A percentile compares a stretch with the other conserved stretches of the same genome.
Evolutionary conservation across 163 green algal species (phyloP).

Genomic region (Chlorella variabilis): DNA sequence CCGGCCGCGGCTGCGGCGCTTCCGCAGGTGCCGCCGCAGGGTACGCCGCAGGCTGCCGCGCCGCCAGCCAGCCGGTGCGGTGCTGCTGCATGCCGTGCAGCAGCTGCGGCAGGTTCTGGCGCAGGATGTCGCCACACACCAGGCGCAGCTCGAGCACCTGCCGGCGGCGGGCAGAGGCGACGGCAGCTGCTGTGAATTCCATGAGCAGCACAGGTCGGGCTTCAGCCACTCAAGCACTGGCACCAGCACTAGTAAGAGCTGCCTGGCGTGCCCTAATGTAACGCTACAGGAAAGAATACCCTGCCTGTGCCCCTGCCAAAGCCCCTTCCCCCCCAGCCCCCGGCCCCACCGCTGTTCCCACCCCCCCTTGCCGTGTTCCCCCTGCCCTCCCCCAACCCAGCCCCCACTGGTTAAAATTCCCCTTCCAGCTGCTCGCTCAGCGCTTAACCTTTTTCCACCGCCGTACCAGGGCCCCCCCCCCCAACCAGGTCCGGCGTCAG

Average conservation of each 20-base stretch:
- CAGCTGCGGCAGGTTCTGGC: conserved; percentile 54
- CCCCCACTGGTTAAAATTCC: conserved; percentile 55
- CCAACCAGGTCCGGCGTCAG: conserved; percentile 86
- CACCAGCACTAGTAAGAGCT: too few species aligned
- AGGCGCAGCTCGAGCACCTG: conserved; percentile 64
- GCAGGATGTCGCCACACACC: conserved; percentile 78
- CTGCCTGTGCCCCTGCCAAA: too few species aligned
- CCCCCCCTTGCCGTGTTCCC: too few species aligned
- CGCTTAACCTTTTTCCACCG: conserved; percentile 93
- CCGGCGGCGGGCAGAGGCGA: background rate
- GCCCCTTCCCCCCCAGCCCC: too few species aligned
- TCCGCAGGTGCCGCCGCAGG: background rate
- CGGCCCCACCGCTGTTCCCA: too few species aligned
- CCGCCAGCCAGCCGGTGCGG: background rate
- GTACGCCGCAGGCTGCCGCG: conserved; percentile 13
- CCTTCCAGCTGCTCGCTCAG: conserved; percentile 69
- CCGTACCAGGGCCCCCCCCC: conserved; percentile 72
- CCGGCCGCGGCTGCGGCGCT: conserved; percentile 6
- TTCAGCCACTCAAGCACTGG: too few species aligned
- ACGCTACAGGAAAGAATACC: too few species aligned
- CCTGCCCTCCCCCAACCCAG: too few species aligned
- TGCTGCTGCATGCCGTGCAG: conserved; percentile 44
- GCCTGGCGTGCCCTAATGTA: too few species aligned
- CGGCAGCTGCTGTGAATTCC: background rate
- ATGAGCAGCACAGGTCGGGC: too few species aligned